Percentiles rank a stretch among this genome's conserved stretches.
Evolutionary conservation across 1,284 basidiomycete species (phyloP).

Genomic region (Bothia castanella): DNA sequence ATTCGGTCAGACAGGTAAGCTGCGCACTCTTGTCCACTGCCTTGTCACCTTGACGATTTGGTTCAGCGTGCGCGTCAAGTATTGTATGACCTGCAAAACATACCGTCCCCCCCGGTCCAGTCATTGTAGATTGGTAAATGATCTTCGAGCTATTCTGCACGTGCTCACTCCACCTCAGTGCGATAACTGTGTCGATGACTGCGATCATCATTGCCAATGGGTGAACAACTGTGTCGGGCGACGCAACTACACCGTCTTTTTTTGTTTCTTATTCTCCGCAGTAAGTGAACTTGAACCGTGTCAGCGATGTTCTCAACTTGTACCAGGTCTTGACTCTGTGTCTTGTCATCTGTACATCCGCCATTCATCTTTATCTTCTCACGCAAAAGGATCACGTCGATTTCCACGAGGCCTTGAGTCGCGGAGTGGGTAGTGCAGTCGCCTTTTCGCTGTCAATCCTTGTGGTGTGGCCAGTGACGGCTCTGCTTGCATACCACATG

Average conservation of each 20-base stretch:
- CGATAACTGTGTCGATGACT: slow-evolving; percentile 90
- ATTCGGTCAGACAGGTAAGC: slow-evolving; percentile 75
- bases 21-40: slow-evolving; percentile 5
- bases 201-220: slow-evolving; percentile 93
- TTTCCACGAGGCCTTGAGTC: slow-evolving; percentile 56
- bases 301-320: slow-evolving; percentile 10
- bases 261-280: slow-evolving; percentile 68
- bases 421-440: slow-evolving; percentile 72
- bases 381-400: slow-evolving; percentile 48
- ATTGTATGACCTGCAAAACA: slow-evolving; percentile 85
- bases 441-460: slow-evolving; percentile 66
- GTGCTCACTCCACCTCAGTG: slow-evolving; percentile 49
- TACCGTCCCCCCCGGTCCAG: slow-evolving; percentile 89
- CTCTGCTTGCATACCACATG: slow-evolving; percentile 79
- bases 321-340: slow-evolving; percentile 62
- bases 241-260: slow-evolving; percentile 88
- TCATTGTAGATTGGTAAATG: slow-evolving; percentile 83
- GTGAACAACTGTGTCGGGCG: slow-evolving; percentile 91
- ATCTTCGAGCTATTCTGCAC: slow-evolving; percentile 2
- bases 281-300: slow-evolving; percentile 44
- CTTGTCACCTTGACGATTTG: background rate
- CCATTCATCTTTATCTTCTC: slow-evolving; percentile 73
- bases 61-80: slow-evolving; percentile 79
- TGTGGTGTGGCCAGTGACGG: slow-evolving; percentile 77
- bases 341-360: slow-evolving; percentile 78